Conservation (phyloP, 768 basidiomycete genomes). For the Termitomyces eurrhizus region DNA sequence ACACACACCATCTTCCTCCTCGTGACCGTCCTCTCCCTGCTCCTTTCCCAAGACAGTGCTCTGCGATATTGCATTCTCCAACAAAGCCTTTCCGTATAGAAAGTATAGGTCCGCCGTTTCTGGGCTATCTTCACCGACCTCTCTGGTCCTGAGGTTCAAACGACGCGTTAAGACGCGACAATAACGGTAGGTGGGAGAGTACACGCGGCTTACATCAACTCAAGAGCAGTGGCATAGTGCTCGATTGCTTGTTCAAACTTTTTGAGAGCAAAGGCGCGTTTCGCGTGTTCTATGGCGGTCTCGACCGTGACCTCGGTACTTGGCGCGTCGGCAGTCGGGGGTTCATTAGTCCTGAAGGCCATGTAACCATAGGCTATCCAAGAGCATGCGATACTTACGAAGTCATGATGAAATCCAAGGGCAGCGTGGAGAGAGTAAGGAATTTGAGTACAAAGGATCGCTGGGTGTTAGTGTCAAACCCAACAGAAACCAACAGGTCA, state of each 20-base stretch:
- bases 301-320: constrained; percentile 40
- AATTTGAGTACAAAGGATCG: constrained; percentile 1
- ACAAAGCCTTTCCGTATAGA: constrained; percentile 86
- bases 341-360: constrained; percentile 8
- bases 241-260: constrained; percentile 87
- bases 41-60: constrained; percentile 89
- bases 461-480: background rate
- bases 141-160: constrained; percentile 52
- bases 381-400: constrained; percentile 5
- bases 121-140: constrained; percentile 75
- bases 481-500: background rate
- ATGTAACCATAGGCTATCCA: background rate
- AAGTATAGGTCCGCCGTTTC: constrained; percentile 88
- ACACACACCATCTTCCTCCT: constrained; percentile 34
- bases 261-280: constrained; percentile 83
- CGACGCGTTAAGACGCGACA: constrained; percentile 15
- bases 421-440: background rate
- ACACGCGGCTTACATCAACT: constrained; percentile 65
- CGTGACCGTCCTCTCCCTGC: constrained; percentile 52
- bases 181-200: constrained; percentile 6
- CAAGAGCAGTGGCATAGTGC: constrained; percentile 79
- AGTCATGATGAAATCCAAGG: constrained; percentile 3
- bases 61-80: constrained; percentile 89
- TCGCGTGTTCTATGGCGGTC: constrained; percentile 68
- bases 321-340: constrained; percentile 13